Conservation (phyloP, 768 basidiomycete genomes). For the Lyophyllum decastes region DNA sequence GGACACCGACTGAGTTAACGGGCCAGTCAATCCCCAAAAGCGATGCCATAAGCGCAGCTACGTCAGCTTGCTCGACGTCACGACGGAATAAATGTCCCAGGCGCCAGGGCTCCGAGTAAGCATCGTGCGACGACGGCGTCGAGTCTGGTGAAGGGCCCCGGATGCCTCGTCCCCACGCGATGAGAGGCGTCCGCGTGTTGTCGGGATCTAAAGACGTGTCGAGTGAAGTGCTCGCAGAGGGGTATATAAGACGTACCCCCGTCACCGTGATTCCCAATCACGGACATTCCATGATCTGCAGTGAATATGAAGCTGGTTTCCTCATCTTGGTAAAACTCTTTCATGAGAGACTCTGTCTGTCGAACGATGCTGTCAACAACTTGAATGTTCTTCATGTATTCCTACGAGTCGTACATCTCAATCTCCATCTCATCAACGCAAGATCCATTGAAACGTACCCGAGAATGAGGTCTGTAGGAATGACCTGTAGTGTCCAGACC, state of each 20-base stretch:
- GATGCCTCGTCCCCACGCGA: conserved; percentile 82
- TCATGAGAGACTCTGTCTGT: conserved; percentile 61
- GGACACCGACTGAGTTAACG: conserved; percentile 78
- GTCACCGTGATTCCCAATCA: conserved; percentile 87
- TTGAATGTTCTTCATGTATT: conserved; percentile 85
- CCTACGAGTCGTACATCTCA: conserved; percentile 39
- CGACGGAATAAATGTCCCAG: conserved; percentile 59
- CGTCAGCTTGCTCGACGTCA: conserved; percentile 84
- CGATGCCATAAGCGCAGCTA: conserved; percentile 76
- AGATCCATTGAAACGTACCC: conserved; percentile 35
- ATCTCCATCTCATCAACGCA: neutral
- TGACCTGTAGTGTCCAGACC: conserved; percentile 89
- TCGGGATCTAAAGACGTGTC: conserved; percentile 67
- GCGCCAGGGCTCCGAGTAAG: conserved; percentile 66
- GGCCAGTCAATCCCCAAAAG: conserved; percentile 76
- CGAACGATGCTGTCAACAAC: conserved; percentile 76
- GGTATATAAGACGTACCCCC: conserved; percentile 52
- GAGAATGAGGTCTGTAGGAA: conserved; percentile 80
- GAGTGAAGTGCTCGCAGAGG: conserved; percentile 1
- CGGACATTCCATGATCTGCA: conserved; percentile 90
- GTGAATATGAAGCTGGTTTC: conserved; percentile 81
- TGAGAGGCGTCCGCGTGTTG: conserved; percentile 82
- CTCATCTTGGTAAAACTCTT: conserved; percentile 64
- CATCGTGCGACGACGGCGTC: conserved; percentile 64
- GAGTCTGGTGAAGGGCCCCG: conserved; percentile 65